Conservation (phyloP, 1,284 basidiomycete genomes). For the Porodaedalea pini region DNA sequence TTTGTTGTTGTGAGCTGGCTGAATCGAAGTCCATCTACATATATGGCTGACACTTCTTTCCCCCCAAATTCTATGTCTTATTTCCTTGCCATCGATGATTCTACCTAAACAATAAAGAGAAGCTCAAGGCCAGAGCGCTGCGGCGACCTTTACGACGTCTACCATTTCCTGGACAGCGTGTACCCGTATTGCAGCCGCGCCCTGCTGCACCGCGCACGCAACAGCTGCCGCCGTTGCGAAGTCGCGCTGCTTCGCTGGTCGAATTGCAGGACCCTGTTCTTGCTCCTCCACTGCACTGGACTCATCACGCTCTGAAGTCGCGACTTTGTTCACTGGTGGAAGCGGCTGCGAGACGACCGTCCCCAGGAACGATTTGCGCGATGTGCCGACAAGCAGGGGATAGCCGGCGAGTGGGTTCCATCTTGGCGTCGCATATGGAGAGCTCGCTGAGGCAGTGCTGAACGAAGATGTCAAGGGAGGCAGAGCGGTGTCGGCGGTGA, state of each 20-base stretch:
- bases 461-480: neutral
- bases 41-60: neutral
- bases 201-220: constrained; percentile 72
- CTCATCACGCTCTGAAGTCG: constrained; percentile 41
- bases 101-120: neutral
- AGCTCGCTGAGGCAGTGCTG: neutral
- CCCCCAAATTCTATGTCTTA: too few species aligned
- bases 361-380: constrained; percentile 83
- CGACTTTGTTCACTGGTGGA: constrained; percentile 27
- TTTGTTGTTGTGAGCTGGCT: neutral
- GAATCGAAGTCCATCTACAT: neutral
- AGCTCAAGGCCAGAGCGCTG: constrained; percentile 33
- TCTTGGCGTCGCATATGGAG: constrained; percentile 1
- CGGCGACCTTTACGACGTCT: constrained; percentile 53
- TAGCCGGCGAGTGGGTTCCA: constrained; percentile 60
- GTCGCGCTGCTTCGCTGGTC: constrained; percentile 60
- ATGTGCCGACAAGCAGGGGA: constrained; percentile 76
- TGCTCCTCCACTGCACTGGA: neutral
- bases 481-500: constrained; percentile 43
- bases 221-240: constrained; percentile 85
- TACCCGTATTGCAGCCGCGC: constrained; percentile 74
- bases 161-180: constrained; percentile 77
- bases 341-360: constrained; percentile 44
- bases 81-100: too few species aligned
- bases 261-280: constrained; percentile 28